Conservation (phyloP, 1,284 basidiomycete genomes). For the Sporisorium exsertum region DNA sequence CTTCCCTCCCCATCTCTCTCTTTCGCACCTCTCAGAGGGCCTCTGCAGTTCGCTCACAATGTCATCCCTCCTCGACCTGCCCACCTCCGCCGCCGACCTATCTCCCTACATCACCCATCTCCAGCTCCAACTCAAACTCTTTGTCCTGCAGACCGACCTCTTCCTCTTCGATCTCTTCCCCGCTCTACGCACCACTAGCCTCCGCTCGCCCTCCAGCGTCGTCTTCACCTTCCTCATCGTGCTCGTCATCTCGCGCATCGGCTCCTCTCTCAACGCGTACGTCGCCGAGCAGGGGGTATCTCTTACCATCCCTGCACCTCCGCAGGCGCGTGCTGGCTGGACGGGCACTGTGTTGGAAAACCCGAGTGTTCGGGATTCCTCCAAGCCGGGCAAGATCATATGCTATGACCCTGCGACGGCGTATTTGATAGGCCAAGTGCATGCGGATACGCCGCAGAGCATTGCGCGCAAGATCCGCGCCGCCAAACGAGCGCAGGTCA, state of each 20-base stretch:
- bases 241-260: slow-evolving; percentile 26
- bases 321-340: slow-evolving; percentile 53
- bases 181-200: slow-evolving; percentile 12
- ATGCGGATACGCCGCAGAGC: slow-evolving; percentile 77
- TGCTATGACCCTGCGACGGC: slow-evolving; percentile 91
- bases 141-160: slow-evolving; percentile 39
- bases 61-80: not conserved
- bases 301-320: slow-evolving; percentile 40
- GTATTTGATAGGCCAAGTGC: slow-evolving; percentile 78
- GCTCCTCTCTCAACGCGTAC: slow-evolving; percentile 6
- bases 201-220: slow-evolving; percentile 38
- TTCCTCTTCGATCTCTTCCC: slow-evolving; percentile 40
- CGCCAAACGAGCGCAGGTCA: slow-evolving; percentile 78
- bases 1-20: no score
- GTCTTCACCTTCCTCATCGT: slow-evolving; percentile 38
- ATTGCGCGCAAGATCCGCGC: slow-evolving; percentile 78
- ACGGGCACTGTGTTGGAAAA: slow-evolving; percentile 31
- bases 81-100: not conserved
- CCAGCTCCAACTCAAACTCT: slow-evolving; percentile 26
- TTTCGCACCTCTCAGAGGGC: not conserved
- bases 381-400: slow-evolving; percentile 75
- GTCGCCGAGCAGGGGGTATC: slow-evolving; percentile 30
- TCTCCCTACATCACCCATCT: slow-evolving; percentile 12
- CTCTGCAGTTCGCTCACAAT: not conserved
- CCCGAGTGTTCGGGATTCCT: slow-evolving; percentile 23